Evolutionary conservation across 495 filamentous ascomycete species (phyloP).

Genomic region (Daldinia vernicosa): DNA sequence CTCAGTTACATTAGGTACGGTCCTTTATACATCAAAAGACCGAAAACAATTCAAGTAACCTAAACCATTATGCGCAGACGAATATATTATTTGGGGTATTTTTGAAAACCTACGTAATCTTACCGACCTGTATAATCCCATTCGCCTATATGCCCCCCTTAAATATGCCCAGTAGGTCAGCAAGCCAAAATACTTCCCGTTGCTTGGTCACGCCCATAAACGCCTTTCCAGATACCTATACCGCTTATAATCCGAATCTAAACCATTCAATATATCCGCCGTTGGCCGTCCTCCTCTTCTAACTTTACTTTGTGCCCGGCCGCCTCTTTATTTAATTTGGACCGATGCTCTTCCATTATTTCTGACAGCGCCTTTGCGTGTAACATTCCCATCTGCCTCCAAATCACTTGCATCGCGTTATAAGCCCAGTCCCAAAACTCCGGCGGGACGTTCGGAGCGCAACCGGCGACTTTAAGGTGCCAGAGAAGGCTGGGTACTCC

Average conservation of each 20-base stretch:
- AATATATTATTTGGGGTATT: conserved; percentile 1
- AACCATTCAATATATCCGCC: not conserved
- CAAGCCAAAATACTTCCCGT: conserved; percentile 7
- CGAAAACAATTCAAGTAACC: not conserved
- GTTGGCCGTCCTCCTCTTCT: conserved; percentile 19
- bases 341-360: conserved; percentile 45
- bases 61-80: not conserved
- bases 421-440: conserved; percentile 51
- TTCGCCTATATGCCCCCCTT: conserved; percentile 8
- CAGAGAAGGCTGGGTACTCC: conserved; percentile 55
- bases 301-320: conserved; percentile 9
- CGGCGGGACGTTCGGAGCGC: conserved; percentile 52
- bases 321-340: conserved; percentile 22
- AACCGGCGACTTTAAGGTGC: conserved; percentile 53
- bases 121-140: conserved; percentile 13
- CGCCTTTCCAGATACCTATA: conserved; percentile 23
- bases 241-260: not conserved
- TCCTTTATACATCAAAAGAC: not conserved
- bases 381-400: conserved; percentile 57
- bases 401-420: conserved; percentile 51
- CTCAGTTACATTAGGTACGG: too few relatives aligned
- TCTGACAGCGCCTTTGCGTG: conserved; percentile 51
- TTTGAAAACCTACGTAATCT: conserved; percentile 13
- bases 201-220: conserved; percentile 22
- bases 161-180: conserved; percentile 13